Percentiles rank a stretch among this genome's conserved stretches.
phyloP scores from a whole-genome alignment of 1,284 basidiomycete genomes.

The Pyrrhoderma lamaoense region DNA sequence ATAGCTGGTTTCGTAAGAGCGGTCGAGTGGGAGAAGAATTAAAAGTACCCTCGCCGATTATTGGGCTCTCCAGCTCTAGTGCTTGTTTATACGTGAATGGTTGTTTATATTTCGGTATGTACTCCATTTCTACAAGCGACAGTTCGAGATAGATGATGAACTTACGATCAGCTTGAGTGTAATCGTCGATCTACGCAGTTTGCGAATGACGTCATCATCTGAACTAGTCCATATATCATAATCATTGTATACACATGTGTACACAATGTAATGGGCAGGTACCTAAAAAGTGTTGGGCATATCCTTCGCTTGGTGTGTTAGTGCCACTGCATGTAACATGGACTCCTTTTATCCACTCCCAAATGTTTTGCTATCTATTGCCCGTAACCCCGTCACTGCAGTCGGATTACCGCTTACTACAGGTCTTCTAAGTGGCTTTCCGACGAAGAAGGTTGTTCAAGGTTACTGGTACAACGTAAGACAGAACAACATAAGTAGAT shows the following conservation, averaged over 20 bases:
- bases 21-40: background rate
- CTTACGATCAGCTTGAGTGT: background rate
- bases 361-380: conserved; percentile 44
- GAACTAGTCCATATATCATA: too few species aligned
- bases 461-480: conserved; percentile 52
- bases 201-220: too few species aligned
- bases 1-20: background rate
- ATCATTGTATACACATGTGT: too few species aligned
- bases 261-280: conserved; percentile 1
- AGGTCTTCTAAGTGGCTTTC: conserved; percentile 46
- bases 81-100: conserved; percentile 13
- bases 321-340: too few species aligned
- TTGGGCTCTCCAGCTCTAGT: conserved; percentile 10
- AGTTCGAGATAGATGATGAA: background rate
- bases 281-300: background rate
- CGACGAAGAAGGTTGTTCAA: conserved; percentile 40
- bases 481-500: conserved; percentile 30
- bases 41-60: conserved; percentile 13
- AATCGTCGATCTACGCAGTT: too few species aligned
- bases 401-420: conserved; percentile 56
- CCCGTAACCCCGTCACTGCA: conserved; percentile 52
- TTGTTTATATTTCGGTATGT: conserved; percentile 10
- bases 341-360: conserved; percentile 30
- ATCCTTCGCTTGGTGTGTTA: too few species aligned
- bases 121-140: conserved; percentile 5